Base-by-base conservation (phyloP, 495 filamentous ascomycete species). In the Usnea hakonensis region DNA sequence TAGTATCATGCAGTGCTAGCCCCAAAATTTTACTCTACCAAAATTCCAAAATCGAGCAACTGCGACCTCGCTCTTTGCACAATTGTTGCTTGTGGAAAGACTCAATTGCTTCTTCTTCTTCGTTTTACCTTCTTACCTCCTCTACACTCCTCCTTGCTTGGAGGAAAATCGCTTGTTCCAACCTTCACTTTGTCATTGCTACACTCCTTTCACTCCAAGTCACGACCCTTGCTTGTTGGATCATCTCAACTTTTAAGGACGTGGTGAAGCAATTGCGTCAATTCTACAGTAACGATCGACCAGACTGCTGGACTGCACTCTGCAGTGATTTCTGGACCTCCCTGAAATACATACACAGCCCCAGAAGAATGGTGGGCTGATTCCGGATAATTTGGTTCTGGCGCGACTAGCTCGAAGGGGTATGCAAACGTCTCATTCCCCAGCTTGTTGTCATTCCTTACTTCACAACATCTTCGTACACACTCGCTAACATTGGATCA, bases 351-450 rank as follows among this genome's bases (percentile, higher is more conserved):
- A 19, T 16, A 52, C 28, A 55, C 58, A 33, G 28, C 37, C 16
- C 59, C 21, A 32, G n/a, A 48, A 61, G 33, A 55, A 61, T 61
- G 48, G 2, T 35, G 19, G 37, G 37, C 26, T 55, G 50, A 55
- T 55, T 41, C 26, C 40, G 16, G n/a, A 33, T n/a, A 26, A 23
- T 26, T 62, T 37, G n/a, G 52, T 19, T 32, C 30, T 35, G 40
- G 53, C 28, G 53, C 40, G 58, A 36, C 38, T 40, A 6, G 23
- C 21, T 35, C 44, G 23, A 10, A 36, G 37, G 40, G 54, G 60
- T 62, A 48, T 62, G 60, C 60, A 62, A 57, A 54, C 52, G 32
- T 33, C 30, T 32, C 60, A 62, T 62, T 62, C 60, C 53, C 30
- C 40, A 57, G 52, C 40, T 41, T 57, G 41, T 55, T 57, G 26